phyloP scores from a whole-genome alignment of 345 rosid species.

The Hibiscus tridactylites region DNA sequence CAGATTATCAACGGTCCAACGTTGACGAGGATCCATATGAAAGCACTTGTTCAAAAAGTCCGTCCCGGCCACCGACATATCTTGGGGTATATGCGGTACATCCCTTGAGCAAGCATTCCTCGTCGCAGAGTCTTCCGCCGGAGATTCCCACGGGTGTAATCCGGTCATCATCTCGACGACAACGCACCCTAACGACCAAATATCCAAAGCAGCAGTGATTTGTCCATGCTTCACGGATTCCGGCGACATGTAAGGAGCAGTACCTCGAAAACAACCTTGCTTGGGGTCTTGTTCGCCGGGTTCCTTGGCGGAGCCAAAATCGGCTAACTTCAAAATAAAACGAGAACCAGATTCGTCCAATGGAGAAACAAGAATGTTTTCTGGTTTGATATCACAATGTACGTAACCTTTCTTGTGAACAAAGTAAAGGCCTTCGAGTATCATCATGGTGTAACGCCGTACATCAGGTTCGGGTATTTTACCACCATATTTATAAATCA shows the following conservation, averaged over 20 bases:
- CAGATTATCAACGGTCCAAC: not conserved
- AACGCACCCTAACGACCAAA: not conserved
- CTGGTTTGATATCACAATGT: constrained; percentile 3
- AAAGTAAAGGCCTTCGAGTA: not conserved
- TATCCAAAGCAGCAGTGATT: not conserved
- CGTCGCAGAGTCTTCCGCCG: not conserved
- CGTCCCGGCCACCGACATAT: not conserved
- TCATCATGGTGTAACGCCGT: not conserved
- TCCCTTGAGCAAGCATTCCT: not conserved
- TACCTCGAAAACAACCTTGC: not conserved
- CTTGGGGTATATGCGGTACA: not conserved
- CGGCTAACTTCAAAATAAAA: not conserved
- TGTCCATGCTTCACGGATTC: not conserved
- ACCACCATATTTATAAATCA: not conserved
- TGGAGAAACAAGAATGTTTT: not conserved
- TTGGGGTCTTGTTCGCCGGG: not conserved
- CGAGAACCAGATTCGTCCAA: not conserved
- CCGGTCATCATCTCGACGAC: not conserved
- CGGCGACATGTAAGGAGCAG: not conserved
- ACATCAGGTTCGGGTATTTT: not conserved
- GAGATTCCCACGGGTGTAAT: not conserved
- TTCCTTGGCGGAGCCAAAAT: not conserved
- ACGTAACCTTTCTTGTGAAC: not conserved
- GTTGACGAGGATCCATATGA: not conserved
- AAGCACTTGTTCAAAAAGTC: not conserved